phyloP scores from a whole-genome alignment of 2,329 filamentous ascomycete species.

The Alternaria brassicicola region DNA sequence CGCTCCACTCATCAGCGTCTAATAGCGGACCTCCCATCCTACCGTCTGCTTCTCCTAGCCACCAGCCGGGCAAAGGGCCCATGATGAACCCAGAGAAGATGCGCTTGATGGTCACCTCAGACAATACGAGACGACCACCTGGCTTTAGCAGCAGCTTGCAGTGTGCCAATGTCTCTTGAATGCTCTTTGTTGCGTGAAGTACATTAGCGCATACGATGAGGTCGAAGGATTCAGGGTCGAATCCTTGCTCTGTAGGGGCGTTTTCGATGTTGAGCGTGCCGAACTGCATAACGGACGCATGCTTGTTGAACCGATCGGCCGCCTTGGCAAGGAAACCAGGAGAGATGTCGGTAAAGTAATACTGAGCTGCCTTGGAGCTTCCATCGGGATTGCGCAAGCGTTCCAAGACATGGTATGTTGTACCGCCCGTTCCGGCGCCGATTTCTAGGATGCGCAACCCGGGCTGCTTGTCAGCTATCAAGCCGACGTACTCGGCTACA shows the following conservation, averaged over 20 bases:
- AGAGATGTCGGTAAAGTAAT: constrained; percentile 12
- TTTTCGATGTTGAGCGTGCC: constrained; percentile 12
- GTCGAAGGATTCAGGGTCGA: constrained; percentile 3
- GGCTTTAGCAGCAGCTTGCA: constrained; percentile 11
- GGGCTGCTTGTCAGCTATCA: constrained; percentile 10
- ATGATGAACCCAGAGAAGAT: constrained; percentile 14
- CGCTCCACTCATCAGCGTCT: constrained; percentile 5
- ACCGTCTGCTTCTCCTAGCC: constrained; percentile 10
- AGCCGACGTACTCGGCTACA: constrained; percentile 8
- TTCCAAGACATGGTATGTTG: constrained; percentile 8
- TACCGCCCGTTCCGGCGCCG: constrained; percentile 11
- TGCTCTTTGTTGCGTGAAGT: constrained; percentile 10
- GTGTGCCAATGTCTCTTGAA: constrained; percentile 3
- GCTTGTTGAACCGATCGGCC: constrained; percentile 3
- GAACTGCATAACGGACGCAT: constrained; percentile 7
- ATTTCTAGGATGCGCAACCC: constrained; percentile 11
- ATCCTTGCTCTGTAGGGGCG: constrained; percentile 4
- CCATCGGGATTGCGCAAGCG: constrained; percentile 10
- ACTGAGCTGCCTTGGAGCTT: constrained; percentile 6
- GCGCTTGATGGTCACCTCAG: constrained; percentile 12
- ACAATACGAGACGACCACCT: constrained; percentile 3
- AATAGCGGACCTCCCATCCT: constrained; percentile 6
- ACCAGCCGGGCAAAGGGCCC: constrained; percentile 9
- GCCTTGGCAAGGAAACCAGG: constrained; percentile 11
- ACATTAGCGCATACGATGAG: constrained; percentile 10